Base-by-base conservation (phyloP, 169 alveolate genomes). In the Perkinsus olseni region DNA sequence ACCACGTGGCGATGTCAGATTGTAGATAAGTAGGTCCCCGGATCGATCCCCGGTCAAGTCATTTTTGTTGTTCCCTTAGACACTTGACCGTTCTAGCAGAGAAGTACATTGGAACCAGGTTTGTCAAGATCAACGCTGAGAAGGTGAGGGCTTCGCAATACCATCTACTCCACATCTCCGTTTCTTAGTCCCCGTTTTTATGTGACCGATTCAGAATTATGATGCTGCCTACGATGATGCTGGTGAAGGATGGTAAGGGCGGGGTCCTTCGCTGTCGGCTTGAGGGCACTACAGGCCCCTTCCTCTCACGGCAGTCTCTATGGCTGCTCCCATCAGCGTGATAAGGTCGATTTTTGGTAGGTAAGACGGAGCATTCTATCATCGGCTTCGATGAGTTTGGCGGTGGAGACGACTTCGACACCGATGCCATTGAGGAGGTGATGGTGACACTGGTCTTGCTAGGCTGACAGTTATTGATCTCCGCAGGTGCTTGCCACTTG, bases 61-160 rank as follows among this genome's bases (percentile, higher is more conserved):
- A 62, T 62, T 62, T 45, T 24, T 21, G 34, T 24, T 62, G 50
- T 40, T 40, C 11, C 11, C 50, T 3, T 24, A 62, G 82, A 31
- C 97, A 96, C 74, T 74, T 96, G n/a, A 74, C 51, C 34, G 95
- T 92, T 82, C 93, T 96, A 38, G 96, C 97, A 0, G 91, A 92
- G 74, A 91, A 91, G 38, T 96, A 96, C 94, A 39, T 94, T 38
- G 96, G 94, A 45, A 95, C 97, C 37, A 94, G 96, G 39, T 96
- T 96, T 92, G 96, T 96, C 39, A 96, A 96, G 94, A 96, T 96
- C 37, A 95, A 96, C 94, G 97, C 97, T 6, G 97, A 96, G 94
- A 96, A 96, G 92, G 93, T 97, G 24, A 97, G 93, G 62, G 36
- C 24, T 91, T 39, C 92, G 34, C 6, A 21, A 21, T 91, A 91